A percentile compares a stretch with the other conserved stretches of the same genome.
phyloP scores from a whole-genome alignment of 805 yeast genomes.

The Henningerozyma blattae region DNA sequence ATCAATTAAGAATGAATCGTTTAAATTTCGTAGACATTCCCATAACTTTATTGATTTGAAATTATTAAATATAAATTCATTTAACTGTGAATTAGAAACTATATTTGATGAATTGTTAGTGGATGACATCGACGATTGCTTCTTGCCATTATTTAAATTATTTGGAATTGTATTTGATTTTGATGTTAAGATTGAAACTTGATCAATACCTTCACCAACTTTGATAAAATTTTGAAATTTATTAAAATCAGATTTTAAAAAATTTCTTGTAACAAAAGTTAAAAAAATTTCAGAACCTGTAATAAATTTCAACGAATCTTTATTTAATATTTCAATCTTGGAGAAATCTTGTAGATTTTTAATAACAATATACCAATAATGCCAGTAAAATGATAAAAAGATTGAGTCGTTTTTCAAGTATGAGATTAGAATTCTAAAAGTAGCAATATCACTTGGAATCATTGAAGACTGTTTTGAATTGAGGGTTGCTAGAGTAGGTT shows the following conservation, averaged over 20 bases:
- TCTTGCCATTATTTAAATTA: too few species aligned
- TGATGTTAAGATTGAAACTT: background rate
- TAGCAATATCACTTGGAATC: background rate
- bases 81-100: constrained; percentile 3
- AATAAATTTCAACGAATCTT: constrained; percentile 1
- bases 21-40: constrained; percentile 15
- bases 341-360: constrained; percentile 4
- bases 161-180: background rate
- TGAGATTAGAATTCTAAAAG: constrained; percentile 19
- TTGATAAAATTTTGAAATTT: constrained; percentile 7
- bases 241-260: constrained; percentile 12
- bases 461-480: too few species aligned
- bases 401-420: constrained; percentile 19
- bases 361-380: constrained; percentile 21
- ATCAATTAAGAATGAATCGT: constrained; percentile 11
- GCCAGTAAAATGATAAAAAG: constrained; percentile 22
- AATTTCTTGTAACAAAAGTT: constrained; percentile 7
- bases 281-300: constrained; percentile 15
- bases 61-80: constrained; percentile 15
- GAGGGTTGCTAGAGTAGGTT: too few species aligned
- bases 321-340: background rate
- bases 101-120: too few species aligned
- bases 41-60: constrained; percentile 16
- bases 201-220: background rate
- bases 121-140: too few species aligned